Base-by-base conservation (phyloP, 495 filamentous ascomycete genomes). In the Penicillium soppii region DNA sequence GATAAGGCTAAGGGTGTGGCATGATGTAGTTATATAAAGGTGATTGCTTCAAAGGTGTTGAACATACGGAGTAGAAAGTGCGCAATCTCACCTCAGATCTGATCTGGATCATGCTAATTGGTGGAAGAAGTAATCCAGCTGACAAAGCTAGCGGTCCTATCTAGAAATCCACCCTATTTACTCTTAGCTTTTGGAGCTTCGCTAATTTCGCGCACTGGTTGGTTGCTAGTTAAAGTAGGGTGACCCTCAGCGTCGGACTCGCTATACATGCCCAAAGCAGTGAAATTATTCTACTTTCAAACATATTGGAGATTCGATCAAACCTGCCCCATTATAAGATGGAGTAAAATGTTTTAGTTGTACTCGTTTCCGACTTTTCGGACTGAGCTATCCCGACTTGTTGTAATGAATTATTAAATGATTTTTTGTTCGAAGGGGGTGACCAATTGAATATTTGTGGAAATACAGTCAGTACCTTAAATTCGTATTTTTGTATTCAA, bases 51-150 rank as follows among this genome's bases (percentile, higher is more conserved):
- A n/a, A n/a, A n/a, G n/a, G n/a, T n/a, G n/a, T 9, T 9, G 4
- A 27, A 27, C 9, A 27, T 27, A 27, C 25, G 9, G 25, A 27
- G 25, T 27, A 27, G 29, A 7, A 32, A 12, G 5, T 32, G 13
- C 29, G 20, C 17, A 46, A 46, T 46, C 43, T 46, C 21, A 46
- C 43, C 43, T 46, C 43, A 36, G 43, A 35, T 25, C 29, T 35
- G 43, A 25, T 7, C 20, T 40, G 37, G 9, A 22, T 22, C 21
- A 22, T 22, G 7, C 15, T 40, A 10, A 40, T 40, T 40, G 37
- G 37, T 23, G 17, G 37, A 40, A n/a, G n/a, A n/a, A 40, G 19
- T 20, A 9, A 21, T 40, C 21, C 1, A 40, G 9, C 8, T 40
- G 15, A 32, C 5, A 32, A 5, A 32, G 29, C n/a, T n/a, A n/a